Percentiles rank a stretch among this genome's conserved stretches.
These are phyloP conservation scores for Colletotrichum tanaceti DNA, from an alignment of 2,329 filamentous ascomycete genomes.

Conservation along the genomic window DNA sequence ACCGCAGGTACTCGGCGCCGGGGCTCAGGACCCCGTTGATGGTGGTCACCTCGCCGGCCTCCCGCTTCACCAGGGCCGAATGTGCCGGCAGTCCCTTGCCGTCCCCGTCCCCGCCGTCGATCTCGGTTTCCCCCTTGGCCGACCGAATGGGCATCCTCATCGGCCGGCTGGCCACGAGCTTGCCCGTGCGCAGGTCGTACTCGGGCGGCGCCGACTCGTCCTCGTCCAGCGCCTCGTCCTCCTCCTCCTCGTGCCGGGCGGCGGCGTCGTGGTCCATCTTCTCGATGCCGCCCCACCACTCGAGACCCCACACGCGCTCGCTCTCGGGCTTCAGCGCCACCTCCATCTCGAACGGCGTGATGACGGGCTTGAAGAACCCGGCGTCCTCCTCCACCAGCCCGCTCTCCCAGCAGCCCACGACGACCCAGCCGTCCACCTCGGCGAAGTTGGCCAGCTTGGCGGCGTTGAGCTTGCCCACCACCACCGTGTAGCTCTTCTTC, in stretches of 20 bases:
- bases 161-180: slow-evolving; percentile 82
- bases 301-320: slow-evolving; percentile 83
- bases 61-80: slow-evolving; percentile 69
- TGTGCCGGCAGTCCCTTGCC: slow-evolving; percentile 41
- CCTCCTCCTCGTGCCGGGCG: slow-evolving; percentile 22
- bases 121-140: slow-evolving; percentile 7
- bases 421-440: slow-evolving; percentile 95
- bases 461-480: slow-evolving; percentile 95
- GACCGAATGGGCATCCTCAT: slow-evolving; percentile 64
- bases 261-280: slow-evolving; percentile 63
- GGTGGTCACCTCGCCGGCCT: slow-evolving; percentile 76
- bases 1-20: slow-evolving; percentile 86
- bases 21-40: slow-evolving; percentile 91
- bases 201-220: slow-evolving; percentile 85
- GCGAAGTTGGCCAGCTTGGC: slow-evolving; percentile 97
- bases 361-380: slow-evolving; percentile 87
- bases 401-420: slow-evolving; percentile 98
- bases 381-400: slow-evolving; percentile 85
- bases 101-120: slow-evolving; percentile 42
- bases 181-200: slow-evolving; percentile 90
- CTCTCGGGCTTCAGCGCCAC: slow-evolving; percentile 81
- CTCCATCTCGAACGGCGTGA: slow-evolving; percentile 94
- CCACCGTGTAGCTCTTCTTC: slow-evolving; percentile 96
- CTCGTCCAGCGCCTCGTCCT: slow-evolving; percentile 52
- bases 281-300: slow-evolving; percentile 91